A percentile compares a stretch with the other conserved stretches of the same genome.
Conservation (phyloP, 805 yeast genomes). For the Sugiyamaella boreocaroliniensis region DNA sequence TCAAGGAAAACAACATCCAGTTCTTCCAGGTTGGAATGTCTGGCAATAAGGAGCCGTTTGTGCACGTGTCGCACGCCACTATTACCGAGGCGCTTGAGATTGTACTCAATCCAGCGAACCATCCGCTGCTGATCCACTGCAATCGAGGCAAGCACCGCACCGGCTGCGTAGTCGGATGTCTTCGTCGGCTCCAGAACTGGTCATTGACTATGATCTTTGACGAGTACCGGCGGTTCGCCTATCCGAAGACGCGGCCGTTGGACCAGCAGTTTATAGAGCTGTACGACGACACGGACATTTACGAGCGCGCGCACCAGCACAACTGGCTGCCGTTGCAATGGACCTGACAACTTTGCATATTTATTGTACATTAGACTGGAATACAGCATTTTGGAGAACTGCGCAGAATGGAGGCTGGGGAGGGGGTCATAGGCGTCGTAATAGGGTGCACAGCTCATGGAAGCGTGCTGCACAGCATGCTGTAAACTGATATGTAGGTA, state of each 20-base stretch:
- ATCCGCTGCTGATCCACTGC: slow-evolving; percentile 89
- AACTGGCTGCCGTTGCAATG: slow-evolving; percentile 65
- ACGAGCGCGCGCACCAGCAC: slow-evolving; percentile 43
- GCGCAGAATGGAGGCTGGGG: too few species aligned
- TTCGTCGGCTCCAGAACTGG: slow-evolving; percentile 86
- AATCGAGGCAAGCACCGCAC: slow-evolving; percentile 96
- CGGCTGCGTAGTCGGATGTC: slow-evolving; percentile 91
- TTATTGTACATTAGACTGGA: not conserved
- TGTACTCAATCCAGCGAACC: slow-evolving; percentile 77
- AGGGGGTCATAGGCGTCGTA: too few species aligned
- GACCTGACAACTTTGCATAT: slow-evolving; percentile 26
- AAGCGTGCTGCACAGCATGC: too few species aligned
- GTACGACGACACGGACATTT: slow-evolving; percentile 64
- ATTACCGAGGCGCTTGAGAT: slow-evolving; percentile 77
- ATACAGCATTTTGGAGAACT: too few species aligned
- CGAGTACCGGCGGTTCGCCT: slow-evolving; percentile 89
- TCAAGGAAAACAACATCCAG: slow-evolving; percentile 52
- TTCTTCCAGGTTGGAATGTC: slow-evolving; percentile 87
- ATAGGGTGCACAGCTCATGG: too few species aligned
- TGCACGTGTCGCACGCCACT: slow-evolving; percentile 49
- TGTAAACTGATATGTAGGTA: too few species aligned
- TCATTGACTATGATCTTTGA: slow-evolving; percentile 89
- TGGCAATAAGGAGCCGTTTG: slow-evolving; percentile 94
- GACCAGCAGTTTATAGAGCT: slow-evolving; percentile 94
- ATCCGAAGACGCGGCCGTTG: slow-evolving; percentile 89